Percentiles rank a stretch among this genome's conserved stretches.
Evolutionary conservation across 495 filamentous ascomycete species (phyloP).

Genomic region (Trichoderma orchidacearum): DNA sequence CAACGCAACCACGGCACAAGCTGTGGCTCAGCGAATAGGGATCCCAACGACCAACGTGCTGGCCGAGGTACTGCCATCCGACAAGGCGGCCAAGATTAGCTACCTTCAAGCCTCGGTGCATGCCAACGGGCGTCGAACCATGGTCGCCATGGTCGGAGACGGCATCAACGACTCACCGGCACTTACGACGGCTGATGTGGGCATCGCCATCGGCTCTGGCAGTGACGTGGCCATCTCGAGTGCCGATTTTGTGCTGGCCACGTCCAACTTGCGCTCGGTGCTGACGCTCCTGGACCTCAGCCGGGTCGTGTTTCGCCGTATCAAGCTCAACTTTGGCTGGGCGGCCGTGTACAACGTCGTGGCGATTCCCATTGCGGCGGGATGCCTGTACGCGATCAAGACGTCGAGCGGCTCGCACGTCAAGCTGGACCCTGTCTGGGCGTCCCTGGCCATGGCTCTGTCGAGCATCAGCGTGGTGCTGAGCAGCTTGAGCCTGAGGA

Average conservation of each 20-base stretch:
- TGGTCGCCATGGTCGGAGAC: conserved; percentile 54
- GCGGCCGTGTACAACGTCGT: conserved; percentile 73
- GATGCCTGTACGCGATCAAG: conserved; percentile 59
- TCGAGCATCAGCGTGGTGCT: conserved; percentile 70
- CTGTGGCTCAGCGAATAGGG: conserved; percentile 62
- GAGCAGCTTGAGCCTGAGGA: conserved; percentile 56
- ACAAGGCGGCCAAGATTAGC: conserved; percentile 76
- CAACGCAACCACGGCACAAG: conserved; percentile 56
- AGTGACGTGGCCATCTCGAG: conserved; percentile 75
- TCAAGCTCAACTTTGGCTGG: conserved; percentile 83
- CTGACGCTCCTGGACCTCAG: conserved; percentile 62
- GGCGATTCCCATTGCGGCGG: conserved; percentile 73
- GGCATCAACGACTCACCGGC: conserved; percentile 86
- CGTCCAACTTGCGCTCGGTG: conserved; percentile 52
- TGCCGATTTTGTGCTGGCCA: conserved; percentile 75
- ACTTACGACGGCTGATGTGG: conserved; percentile 65
- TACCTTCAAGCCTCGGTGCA: conserved; percentile 54
- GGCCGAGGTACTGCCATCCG: conserved; percentile 71
- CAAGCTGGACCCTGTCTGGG: conserved; percentile 69
- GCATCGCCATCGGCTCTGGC: conserved; percentile 72
- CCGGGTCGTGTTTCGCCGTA: conserved; percentile 56
- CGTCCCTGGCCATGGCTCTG: conserved; percentile 72
- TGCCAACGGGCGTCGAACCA: conserved; percentile 20
- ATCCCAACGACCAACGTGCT: conserved; percentile 67
- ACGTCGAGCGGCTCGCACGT: conserved; percentile 35